Evolutionary conservation across 2,329 filamentous ascomycete species (phyloP).

Genomic region (Botrytis deweyae): DNA sequence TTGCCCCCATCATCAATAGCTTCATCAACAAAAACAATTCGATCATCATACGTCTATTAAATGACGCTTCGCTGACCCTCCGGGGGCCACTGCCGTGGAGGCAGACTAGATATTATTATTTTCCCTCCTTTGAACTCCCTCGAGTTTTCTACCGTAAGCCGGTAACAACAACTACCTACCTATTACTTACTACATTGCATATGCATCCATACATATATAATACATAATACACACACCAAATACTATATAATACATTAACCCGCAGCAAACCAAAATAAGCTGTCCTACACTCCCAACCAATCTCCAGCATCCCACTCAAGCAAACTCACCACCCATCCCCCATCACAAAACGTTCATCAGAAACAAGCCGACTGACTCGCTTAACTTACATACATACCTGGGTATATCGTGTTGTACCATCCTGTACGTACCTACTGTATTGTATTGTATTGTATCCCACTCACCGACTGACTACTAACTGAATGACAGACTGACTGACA

Average conservation of each 20-base stretch:
- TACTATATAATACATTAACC: neutral
- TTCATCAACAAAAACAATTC: neutral
- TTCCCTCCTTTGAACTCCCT: neutral
- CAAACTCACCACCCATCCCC: neutral
- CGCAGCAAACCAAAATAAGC: neutral
- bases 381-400: neutral
- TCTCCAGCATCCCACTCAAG: neutral
- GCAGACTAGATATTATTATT: neutral
- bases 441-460: neutral
- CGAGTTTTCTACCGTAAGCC: neutral
- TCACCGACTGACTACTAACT: neutral
- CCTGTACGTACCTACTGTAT: neutral
- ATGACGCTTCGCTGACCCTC: neutral
- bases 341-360: slow-evolving; percentile 4
- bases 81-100: neutral
- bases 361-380: neutral
- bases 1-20: neutral
- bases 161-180: neutral
- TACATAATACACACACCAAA: neutral
- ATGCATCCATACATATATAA: slow-evolving; percentile 11
- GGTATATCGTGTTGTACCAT: neutral
- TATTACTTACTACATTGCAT: neutral
- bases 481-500: too few species aligned
- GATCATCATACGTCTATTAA: neutral
- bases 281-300: neutral